These are phyloP conservation scores for Globisporangium heterothallicum DNA, from an alignment of 352 stramenopile species.

Conservation along the genomic window DNA sequence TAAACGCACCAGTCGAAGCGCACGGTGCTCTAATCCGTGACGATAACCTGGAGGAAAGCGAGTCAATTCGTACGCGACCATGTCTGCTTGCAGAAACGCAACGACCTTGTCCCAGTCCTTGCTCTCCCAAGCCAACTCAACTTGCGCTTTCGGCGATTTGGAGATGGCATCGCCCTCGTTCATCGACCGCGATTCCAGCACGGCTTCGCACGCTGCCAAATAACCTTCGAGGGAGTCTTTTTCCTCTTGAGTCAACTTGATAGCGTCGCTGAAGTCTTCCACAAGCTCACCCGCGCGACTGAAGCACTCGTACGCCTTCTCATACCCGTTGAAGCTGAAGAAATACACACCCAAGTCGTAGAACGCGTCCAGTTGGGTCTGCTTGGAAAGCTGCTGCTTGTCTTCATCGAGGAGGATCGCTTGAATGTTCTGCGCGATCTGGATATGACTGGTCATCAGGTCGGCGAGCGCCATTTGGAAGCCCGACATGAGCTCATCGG, in stretches of 20 bases:
- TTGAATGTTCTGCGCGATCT: constrained; percentile 64
- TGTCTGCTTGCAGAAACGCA: constrained; percentile 37
- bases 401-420: constrained; percentile 39
- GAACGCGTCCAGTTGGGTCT: constrained; percentile 55
- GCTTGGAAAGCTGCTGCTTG: constrained; percentile 29
- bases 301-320: constrained; percentile 75
- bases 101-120: constrained; percentile 48
- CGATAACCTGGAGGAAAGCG: constrained; percentile 31
- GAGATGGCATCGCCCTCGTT: constrained; percentile 25
- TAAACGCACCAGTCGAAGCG: constrained; percentile 34
- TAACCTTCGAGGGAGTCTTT: constrained; percentile 57
- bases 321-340: constrained; percentile 70
- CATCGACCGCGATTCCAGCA: constrained; percentile 44
- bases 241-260: constrained; percentile 21
- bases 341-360: constrained; percentile 69
- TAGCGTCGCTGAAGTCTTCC: constrained; percentile 26
- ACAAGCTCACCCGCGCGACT: constrained; percentile 51
- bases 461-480: constrained; percentile 69
- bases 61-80: constrained; percentile 30
- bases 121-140: constrained; percentile 42
- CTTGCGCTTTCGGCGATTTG: constrained; percentile 29
- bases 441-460: constrained; percentile 45
- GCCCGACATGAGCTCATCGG: constrained; percentile 53
- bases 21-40: constrained; percentile 38
- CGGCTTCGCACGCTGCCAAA: constrained; percentile 58